Evolutionary conservation across 768 basidiomycete species (phyloP).

Genomic region (Rhodocollybia butyracea): DNA sequence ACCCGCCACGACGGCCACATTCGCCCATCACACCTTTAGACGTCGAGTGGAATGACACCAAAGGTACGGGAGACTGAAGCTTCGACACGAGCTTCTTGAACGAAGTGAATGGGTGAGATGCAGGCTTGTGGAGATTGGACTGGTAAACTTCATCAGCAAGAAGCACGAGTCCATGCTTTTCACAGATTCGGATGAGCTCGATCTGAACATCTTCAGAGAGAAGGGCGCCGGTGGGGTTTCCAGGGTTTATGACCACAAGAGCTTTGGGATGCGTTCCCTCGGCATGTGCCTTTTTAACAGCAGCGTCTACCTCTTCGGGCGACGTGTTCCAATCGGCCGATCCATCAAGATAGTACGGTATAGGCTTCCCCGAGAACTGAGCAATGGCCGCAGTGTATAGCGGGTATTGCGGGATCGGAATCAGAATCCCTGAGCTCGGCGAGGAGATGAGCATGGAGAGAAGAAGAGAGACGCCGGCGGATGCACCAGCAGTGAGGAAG

Average conservation of each 20-base stretch:
- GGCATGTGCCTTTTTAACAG: slow-evolving; percentile 60
- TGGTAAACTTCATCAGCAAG: slow-evolving; percentile 99
- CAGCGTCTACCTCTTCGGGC: slow-evolving; percentile 57
- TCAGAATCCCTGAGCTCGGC: slow-evolving; percentile 74
- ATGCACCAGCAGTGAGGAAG: slow-evolving; percentile 94
- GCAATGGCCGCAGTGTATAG: slow-evolving; percentile 95
- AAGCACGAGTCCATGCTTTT: slow-evolving; percentile 80
- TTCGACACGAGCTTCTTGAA: slow-evolving; percentile 87
- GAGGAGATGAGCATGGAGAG: slow-evolving; percentile 75
- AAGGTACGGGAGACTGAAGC: slow-evolving; percentile 67
- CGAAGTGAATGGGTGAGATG: slow-evolving; percentile 76
- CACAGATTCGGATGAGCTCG: slow-evolving; percentile 78
- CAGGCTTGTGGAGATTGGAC: slow-evolving; percentile 74
- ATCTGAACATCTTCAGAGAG: slow-evolving; percentile 70
- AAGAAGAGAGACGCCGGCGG: slow-evolving; percentile 86
- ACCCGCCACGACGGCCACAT: slow-evolving; percentile 96
- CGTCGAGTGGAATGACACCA: slow-evolving; percentile 96
- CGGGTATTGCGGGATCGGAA: slow-evolving; percentile 98
- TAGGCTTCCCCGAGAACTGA: slow-evolving; percentile 70
- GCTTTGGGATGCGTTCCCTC: slow-evolving; percentile 71
- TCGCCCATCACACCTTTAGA: slow-evolving; percentile 96
- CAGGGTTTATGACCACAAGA: slow-evolving; percentile 97
- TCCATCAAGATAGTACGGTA: slow-evolving; percentile 92
- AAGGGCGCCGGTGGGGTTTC: slow-evolving; percentile 93
- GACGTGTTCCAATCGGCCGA: slow-evolving; percentile 80